Base-by-base conservation (phyloP, 106 monocot genomes). In the Narthecium ossifragum region DNA sequence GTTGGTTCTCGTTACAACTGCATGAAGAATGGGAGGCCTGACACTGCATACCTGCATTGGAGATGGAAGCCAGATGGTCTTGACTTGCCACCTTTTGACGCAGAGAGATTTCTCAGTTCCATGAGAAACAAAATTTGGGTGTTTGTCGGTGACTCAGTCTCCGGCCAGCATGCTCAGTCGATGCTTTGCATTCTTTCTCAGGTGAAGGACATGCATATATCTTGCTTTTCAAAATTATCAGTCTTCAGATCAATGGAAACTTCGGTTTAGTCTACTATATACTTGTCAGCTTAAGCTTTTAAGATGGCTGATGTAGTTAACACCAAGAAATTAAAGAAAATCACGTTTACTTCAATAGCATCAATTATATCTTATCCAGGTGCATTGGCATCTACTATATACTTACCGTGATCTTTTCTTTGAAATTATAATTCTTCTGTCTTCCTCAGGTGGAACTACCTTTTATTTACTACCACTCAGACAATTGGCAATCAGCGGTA, bases 31-130 rank as follows among this genome's bases (percentile, higher is more conserved):
- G 83, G 83, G 9, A 34, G 83, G 4, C 66, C 70, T 29, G 83
- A 83, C 32, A 61, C 61, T 6, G 67, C 33, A 0, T 83, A 73
- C 50, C 66, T 78, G 3, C 59, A 78, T 55, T 83, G 83, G 83
- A 77, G 52, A 53, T 83, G 83, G 83, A 83, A 74, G 51, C 83
- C 83, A 2, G 36, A 69, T 33, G 74, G 39, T 14, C 78, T 77
- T 39, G 70, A 73, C 14, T 5, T 83, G 15, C 61, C 73, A 50
- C 45, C 36, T 1, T 78, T 83, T 53, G 62, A 74, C 67, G 40
- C 73, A 47, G 12, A 45, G 46, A 63, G 38, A 37, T 83, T 83
- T 63, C 51, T 83, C 30, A 22, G 63, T 36, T 11, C 66, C 29
- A 74, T 83, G 83, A 37, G 32, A 45, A 59, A 74, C 49, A 83